Evolutionary conservation across 768 basidiomycete genomes (phyloP).

Genomic region (Russula sp.): DNA sequence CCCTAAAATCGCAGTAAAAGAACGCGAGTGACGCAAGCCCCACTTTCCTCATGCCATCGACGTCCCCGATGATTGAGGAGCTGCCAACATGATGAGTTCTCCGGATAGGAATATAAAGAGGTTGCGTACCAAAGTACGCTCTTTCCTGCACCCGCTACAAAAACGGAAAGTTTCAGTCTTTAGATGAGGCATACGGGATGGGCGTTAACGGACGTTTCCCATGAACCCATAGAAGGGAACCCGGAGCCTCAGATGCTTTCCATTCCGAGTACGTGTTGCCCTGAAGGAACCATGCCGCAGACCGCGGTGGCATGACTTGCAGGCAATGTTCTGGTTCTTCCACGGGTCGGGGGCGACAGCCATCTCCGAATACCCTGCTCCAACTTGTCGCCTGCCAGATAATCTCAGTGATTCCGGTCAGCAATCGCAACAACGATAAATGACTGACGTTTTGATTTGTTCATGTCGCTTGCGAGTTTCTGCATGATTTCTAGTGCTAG

Average conservation of each 20-base stretch:
- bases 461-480: background rate
- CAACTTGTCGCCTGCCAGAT: background rate
- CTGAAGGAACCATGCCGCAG: background rate
- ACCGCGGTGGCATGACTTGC: background rate
- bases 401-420: background rate
- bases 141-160: too few relatives aligned
- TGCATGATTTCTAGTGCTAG: background rate
- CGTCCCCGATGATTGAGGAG: too few relatives aligned
- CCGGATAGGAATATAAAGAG: too few relatives aligned
- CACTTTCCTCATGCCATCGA: too few relatives aligned
- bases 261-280: background rate
- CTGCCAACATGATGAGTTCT: too few relatives aligned
- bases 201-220: background rate
- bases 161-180: too few relatives aligned
- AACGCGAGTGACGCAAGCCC: too few relatives aligned
- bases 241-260: background rate
- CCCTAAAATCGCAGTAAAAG: too few relatives aligned
- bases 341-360: constrained; percentile 1
- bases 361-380: background rate
- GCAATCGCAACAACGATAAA: too few relatives aligned
- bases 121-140: too few relatives aligned
- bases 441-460: background rate
- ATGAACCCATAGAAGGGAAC: background rate
- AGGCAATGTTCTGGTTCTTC: background rate
- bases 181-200: too few relatives aligned